A percentile compares a stretch with the other conserved stretches of the same genome.
phyloP scores from a whole-genome alignment of 2,329 filamentous ascomycete species.

The Paecilomyces sp. region DNA sequence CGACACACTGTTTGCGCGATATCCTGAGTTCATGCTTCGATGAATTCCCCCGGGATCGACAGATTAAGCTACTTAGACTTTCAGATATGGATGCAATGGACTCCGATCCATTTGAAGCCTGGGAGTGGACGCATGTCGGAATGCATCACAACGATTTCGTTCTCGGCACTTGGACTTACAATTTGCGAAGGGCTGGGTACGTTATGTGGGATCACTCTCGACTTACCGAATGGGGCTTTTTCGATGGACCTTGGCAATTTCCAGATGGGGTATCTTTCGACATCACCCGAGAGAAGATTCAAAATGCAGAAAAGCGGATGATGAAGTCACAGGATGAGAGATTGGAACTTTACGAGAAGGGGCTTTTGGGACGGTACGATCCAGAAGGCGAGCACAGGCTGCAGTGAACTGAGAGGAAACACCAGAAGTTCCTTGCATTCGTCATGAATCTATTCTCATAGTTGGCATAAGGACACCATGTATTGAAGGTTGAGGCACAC shows the following conservation, averaged over 20 bases:
- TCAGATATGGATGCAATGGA: background rate
- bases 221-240: too few relatives aligned
- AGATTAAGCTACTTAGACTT: too few relatives aligned
- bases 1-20: background rate
- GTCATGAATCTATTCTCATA: background rate
- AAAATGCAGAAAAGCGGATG: background rate
- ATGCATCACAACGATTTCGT: too few relatives aligned
- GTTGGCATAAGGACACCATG: background rate
- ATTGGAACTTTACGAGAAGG: too few relatives aligned
- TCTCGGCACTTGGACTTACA: too few relatives aligned
- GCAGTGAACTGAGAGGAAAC: background rate
- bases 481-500: background rate
- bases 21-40: background rate
- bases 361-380: background rate
- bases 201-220: too few relatives aligned
- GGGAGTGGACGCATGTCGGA: background rate
- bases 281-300: too few relatives aligned
- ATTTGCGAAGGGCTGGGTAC: too few relatives aligned
- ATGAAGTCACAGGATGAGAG: background rate
- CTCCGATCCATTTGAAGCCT: background rate
- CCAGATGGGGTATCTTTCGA: too few relatives aligned
- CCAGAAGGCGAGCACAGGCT: background rate
- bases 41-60: too few relatives aligned
- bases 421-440: background rate
- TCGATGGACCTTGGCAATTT: too few relatives aligned